Base-by-base conservation (phyloP, 306 rosid genomes). In the Casuarina cunninghamiana region DNA sequence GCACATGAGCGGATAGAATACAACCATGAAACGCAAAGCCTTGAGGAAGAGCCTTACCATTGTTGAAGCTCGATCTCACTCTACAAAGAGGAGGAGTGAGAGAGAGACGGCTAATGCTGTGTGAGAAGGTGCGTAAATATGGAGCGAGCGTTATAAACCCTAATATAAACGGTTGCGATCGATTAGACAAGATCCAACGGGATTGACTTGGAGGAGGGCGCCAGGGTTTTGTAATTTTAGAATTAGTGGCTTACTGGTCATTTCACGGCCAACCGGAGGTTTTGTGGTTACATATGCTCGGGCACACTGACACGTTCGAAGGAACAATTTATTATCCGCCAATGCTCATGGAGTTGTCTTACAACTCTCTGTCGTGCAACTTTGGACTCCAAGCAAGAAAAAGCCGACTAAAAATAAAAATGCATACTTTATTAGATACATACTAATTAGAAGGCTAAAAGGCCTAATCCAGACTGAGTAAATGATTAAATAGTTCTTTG, bases 21-120 rank as follows among this genome's bases (percentile, higher is more conserved):
- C 5, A 41, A 19, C 7, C 2, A 37, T 2, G 3, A 58, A 45
- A 57, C 21, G 3, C 6, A 26, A 12, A 43, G 9, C 16, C 12
- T 5, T 11, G 16, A 10, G 16, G 43, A 15, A 16, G 51, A 60
- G 8, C 21, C 78, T 75, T 70, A 75, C 78, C 78, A 75, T 75
- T 60, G 78, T 43, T 10, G 55, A 61, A 75, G 19, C 78, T 60
- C 54, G 50, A 73, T 38, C 13, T 53, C 26, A 41, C 71, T 65
- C 71, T 15, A n/a, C 41, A 7, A 60, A 45, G 49, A 39, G 2
- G 78, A 35, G 49, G 43, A 68, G 54, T 21, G 21, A 0, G 54
- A 46, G 2, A 8, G 39, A 35, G 54, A 70, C 60, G 74, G 60
- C 74, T 21, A 7, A 10, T 2, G n/a, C 42, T 32, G 13, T 17